Percentiles rank a stretch among this genome's conserved stretches.
phyloP scores from a whole-genome alignment of 2,329 filamentous ascomycete species.

The Drechslerella coelobrocha region DNA sequence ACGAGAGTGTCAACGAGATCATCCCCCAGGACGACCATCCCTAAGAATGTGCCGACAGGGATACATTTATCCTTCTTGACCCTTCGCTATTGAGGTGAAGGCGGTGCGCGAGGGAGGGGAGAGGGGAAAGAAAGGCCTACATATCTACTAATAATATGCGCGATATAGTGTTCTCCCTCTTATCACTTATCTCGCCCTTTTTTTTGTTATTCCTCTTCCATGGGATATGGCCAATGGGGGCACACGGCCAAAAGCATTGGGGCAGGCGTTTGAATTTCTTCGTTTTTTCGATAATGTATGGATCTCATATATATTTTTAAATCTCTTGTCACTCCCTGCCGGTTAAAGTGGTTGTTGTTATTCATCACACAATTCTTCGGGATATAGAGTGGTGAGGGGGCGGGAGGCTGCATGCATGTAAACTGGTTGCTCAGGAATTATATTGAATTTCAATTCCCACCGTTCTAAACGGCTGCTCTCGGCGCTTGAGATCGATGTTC shows the following conservation, averaged over 20 bases:
- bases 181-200: background rate
- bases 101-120: background rate
- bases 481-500: conserved; percentile 77
- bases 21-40: conserved; percentile 12
- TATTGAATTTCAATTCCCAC: conserved; percentile 82
- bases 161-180: background rate
- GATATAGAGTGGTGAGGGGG: background rate
- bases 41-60: background rate
- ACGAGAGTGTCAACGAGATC: conserved; percentile 46
- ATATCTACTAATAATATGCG: background rate
- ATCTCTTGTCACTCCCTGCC: background rate
- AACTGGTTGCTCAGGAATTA: conserved; percentile 68
- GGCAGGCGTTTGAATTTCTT: conserved; percentile 35
- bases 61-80: no score
- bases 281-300: conserved; percentile 10
- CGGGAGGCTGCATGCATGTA: background rate
- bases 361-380: background rate
- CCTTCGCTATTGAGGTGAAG: no score
- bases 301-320: conserved; percentile 5
- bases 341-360: background rate
- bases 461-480: conserved; percentile 77
- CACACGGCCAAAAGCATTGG: conserved; percentile 42
- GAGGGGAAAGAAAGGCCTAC: background rate
- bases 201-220: background rate
- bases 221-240: background rate